phyloP scores from a whole-genome alignment of 2,329 filamentous ascomycete species.

The Aspergillus persii region DNA sequence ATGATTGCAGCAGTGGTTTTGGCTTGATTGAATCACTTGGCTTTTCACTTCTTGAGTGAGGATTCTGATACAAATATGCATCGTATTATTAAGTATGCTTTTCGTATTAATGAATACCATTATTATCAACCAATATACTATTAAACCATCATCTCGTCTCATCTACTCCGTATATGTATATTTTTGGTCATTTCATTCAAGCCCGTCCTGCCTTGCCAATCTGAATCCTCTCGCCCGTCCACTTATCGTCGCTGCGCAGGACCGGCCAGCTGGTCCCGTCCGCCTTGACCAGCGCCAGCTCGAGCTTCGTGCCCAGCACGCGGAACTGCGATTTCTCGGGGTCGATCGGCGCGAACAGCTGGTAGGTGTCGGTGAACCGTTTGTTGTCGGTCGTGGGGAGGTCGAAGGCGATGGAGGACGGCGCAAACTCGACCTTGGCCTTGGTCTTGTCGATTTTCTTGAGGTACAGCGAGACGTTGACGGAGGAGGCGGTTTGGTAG shows the following conservation, averaged over 20 bases:
- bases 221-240: constrained; percentile 80
- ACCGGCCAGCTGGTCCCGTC: constrained; percentile 83
- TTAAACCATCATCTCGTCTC: background rate
- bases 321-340: constrained; percentile 72
- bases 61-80: background rate
- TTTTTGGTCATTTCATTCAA: constrained; percentile 24
- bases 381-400: constrained; percentile 84
- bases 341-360: constrained; percentile 75
- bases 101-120: background rate
- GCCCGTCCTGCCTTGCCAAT: constrained; percentile 72
- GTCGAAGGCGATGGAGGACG: constrained; percentile 68
- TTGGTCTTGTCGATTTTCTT: constrained; percentile 91
- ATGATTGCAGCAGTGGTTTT: constrained; percentile 2
- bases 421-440: constrained; percentile 68
- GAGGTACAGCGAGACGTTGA: constrained; percentile 89
- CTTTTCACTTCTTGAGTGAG: background rate
- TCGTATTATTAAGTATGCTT: background rate
- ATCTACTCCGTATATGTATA: background rate
- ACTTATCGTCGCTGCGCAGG: constrained; percentile 71
- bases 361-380: constrained; percentile 71
- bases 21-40: background rate
- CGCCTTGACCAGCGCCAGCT: constrained; percentile 70
- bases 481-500: constrained; percentile 82
- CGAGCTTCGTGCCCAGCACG: constrained; percentile 85
- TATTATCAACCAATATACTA: too few relatives aligned